These are phyloP conservation scores for Stipa capillata DNA, from an alignment of 176 grass and related monocot species.

Conservation along the genomic window DNA sequence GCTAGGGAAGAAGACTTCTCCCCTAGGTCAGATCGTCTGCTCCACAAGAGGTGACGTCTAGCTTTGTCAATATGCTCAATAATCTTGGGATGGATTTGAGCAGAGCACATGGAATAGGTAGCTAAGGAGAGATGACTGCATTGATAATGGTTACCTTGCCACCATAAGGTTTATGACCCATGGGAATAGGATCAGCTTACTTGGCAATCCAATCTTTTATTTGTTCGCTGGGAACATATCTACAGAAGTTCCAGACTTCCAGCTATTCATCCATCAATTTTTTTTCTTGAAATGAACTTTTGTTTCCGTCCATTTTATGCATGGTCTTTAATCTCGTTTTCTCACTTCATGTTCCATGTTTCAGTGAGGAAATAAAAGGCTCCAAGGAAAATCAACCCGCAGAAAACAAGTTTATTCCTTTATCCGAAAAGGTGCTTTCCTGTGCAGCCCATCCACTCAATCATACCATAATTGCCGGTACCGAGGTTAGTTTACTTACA, in stretches of 20 bases:
- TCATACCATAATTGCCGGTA: conserved; percentile 62
- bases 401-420: conserved; percentile 64
- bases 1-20: too few species aligned
- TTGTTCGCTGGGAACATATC: background rate
- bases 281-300: background rate
- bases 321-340: background rate
- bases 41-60: too few species aligned
- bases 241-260: background rate
- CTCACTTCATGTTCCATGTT: conserved; percentile 21
- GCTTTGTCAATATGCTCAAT: too few species aligned
- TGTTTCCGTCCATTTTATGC: background rate
- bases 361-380: conserved; percentile 49
- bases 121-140: too few species aligned
- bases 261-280: background rate
- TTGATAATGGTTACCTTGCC: too few species aligned
- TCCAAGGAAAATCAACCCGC: conserved; percentile 15
- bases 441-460: conserved; percentile 68
- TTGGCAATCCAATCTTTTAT: background rate
- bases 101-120: too few species aligned
- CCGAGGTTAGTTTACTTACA: conserved; percentile 50
- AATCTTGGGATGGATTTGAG: too few species aligned
- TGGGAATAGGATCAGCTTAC: background rate
- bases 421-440: conserved; percentile 56
- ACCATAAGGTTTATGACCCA: too few species aligned
- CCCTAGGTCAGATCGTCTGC: too few species aligned